Base-by-base conservation (phyloP, 352 stramenopile species). In the Blastocystis sp. region DNA sequence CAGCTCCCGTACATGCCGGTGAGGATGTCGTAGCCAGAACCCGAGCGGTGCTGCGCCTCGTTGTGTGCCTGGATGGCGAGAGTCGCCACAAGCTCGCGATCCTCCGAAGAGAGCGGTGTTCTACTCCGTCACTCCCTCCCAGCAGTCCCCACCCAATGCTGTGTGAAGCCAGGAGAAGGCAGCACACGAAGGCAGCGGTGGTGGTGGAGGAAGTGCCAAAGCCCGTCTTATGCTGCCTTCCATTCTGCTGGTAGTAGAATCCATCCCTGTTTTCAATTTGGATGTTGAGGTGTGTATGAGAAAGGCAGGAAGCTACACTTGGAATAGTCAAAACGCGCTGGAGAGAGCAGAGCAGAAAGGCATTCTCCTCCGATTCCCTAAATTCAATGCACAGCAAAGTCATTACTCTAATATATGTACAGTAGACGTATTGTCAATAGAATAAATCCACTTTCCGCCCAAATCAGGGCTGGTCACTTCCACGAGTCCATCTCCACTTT, bases 201-300 rank as follows among this genome's bases (percentile, higher is more conserved):
- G 65, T 76, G 14, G 65, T 76, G 65, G 65, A 21, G 19, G 65
- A 76, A 14, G 65, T 53, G 14, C 65, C 65, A 52, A 76, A 76
- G 21, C 65, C 65, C 38, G 34, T 21, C 65, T 76, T 76, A 76
- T 11, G 5, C 43, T 43, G 23, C 34, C 7, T 69, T 0, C 10
- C 17, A n/a, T 21, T 23, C 62, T 69, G n/a, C 7, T 21, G 21
- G 34, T 69, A 69, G 21, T 41, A 69, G 62, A 69, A 69, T 11
- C 7, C 10, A n/a, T 23, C 62, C 0, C 34, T 7, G 34, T 23
- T 69, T n/a, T 11, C 34, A 11, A 69, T n/a, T 23, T 14, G 10
- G 17, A 69, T n/a, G n/a, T 1, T 21, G 21, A 69, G 21, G 7
- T 69, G 62, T 21, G 21, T 69, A 14, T 21, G 7, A 0, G 34